A percentile compares a stretch with the other conserved stretches of the same genome.
These are phyloP conservation scores for Triangularia setosa DNA, from an alignment of 2,329 filamentous ascomycete species.

Conservation along the genomic window DNA sequence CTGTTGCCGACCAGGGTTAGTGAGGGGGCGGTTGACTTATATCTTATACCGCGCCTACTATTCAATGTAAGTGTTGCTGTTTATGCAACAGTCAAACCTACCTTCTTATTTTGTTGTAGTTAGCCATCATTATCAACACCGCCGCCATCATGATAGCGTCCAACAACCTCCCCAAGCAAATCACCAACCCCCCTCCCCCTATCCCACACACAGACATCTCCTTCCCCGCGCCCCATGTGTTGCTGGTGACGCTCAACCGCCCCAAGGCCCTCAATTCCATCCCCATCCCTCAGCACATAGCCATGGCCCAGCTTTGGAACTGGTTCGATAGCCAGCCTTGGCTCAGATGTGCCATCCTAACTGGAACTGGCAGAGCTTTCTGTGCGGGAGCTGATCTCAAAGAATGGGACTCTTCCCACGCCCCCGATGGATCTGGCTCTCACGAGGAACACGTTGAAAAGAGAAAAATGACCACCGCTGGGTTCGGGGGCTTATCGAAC, in stretches of 20 bases:
- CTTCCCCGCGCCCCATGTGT: slow-evolving; percentile 51
- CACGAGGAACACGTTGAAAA: background rate
- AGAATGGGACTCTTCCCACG: slow-evolving; percentile 54
- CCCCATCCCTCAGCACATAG: slow-evolving; percentile 44
- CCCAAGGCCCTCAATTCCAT: slow-evolving; percentile 57
- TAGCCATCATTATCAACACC: background rate
- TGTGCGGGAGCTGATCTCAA: slow-evolving; percentile 66
- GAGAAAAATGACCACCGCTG: slow-evolving; percentile 34
- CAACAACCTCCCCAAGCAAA: slow-evolving; percentile 1
- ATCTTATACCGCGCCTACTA: background rate
- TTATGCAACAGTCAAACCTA: background rate
- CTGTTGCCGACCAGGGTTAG: background rate
- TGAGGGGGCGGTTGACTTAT: background rate
- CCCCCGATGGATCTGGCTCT: background rate
- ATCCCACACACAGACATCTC: slow-evolving; percentile 31
- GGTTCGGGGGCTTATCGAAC: slow-evolving; percentile 65
- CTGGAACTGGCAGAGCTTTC: slow-evolving; percentile 60
- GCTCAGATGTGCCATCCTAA: slow-evolving; percentile 60
- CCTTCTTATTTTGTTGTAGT: background rate
- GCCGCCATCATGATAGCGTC: slow-evolving; percentile 14
- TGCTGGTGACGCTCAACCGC: slow-evolving; percentile 59
- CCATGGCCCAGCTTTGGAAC: slow-evolving; percentile 42
- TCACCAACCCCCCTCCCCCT: slow-evolving; percentile 15
- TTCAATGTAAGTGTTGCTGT: background rate
- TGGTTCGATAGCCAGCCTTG: slow-evolving; percentile 62